Evolutionary conservation across 176 grass and related monocot genomes (phyloP).

Genomic region (Calamus simplicifolius): DNA sequence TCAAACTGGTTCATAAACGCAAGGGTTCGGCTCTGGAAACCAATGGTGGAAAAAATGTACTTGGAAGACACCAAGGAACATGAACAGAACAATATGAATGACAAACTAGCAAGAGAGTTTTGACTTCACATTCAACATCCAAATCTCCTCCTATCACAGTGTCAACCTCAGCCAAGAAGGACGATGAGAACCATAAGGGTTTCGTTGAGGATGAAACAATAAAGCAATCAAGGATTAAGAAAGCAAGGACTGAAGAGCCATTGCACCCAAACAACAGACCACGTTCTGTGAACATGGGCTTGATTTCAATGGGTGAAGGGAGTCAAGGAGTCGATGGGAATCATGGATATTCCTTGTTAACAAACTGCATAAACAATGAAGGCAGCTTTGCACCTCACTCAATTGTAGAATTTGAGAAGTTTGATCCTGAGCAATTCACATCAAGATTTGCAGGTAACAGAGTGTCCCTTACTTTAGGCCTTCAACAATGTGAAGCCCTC

Average conservation of each 20-base stretch:
- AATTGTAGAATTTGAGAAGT: conserved; percentile 46
- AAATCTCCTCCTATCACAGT: conserved; percentile 1
- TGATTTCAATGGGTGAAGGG: conserved; percentile 22
- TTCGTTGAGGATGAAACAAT: background rate
- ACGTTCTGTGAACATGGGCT: background rate
- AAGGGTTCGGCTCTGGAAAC: conserved; percentile 93
- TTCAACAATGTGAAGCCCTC: conserved; percentile 51
- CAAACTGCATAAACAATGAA: background rate
- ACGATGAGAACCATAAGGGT: background rate
- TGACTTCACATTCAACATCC: background rate
- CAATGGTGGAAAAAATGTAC: conserved; percentile 99
- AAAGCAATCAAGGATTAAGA: conserved; percentile 46
- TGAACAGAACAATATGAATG: conserved; percentile 17
- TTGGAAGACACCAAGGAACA: conserved; percentile 80
- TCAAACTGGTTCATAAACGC: conserved; percentile 99
- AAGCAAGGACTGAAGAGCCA: conserved; percentile 34
- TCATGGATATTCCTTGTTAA: conserved; percentile 7
- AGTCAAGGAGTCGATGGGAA: conserved; percentile 44
- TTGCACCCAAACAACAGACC: conserved; percentile 1
- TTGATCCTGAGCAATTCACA: conserved; percentile 52
- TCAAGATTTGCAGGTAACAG: conserved; percentile 47
- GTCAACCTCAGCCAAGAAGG: background rate
- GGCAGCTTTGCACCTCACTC: conserved; percentile 25
- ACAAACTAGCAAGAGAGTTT: no score
- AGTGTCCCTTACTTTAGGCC: conserved; percentile 86